Evolutionary conservation across 345 rosid species (phyloP), one percentile per base, ranked within the genome.

Genomic region (Salix purpurea): DNA sequence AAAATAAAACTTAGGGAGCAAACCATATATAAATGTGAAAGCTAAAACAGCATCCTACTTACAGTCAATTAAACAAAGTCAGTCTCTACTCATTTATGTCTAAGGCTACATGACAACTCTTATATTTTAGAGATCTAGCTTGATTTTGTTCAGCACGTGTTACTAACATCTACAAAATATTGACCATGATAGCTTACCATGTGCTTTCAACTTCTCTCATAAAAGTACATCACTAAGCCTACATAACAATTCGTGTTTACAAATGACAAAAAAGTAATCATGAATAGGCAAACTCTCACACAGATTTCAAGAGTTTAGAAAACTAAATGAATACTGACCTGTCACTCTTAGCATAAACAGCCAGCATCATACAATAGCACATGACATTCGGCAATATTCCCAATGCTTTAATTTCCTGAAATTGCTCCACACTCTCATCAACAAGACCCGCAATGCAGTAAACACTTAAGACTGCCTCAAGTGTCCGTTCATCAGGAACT

Each of bases 361-460:
- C 94, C 37, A 95, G 86, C 98, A 95, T 89, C 91, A 90, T 91
- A 79, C 97, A 95, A 85, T 95, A 91, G 86, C 93, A 90, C 85
- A 90, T 90, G 80, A 95, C 90, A 77, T 93, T 95, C 52, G 94
- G 97, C 74, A 90, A 78, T 71, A 93, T 85, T 77, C 96, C 96
- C 13, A 86, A 87, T 44, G 90, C 87, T 88, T 87, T 91, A 83
- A 93, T 93, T 88, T 93, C 97, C 78, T 84, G 88, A 87, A 91
- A 95, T 80, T 95, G 97, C 87, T 93, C 99, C 84, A 84, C 87
- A 76, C 97, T 85, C 89, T 95, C 96, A 83, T 93, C 99, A 77
- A 88, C 91, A 70, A 93, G 91, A 66, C 98, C 91, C 21, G 99
- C 93, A 58, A 83, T 84, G 88, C 90, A 88, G 76, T 93, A 95